A percentile compares a stretch with the other conserved stretches of the same genome.
Conservation (phyloP, 176 grass and related monocot species). For the Cenchrus purpureus region DNA sequence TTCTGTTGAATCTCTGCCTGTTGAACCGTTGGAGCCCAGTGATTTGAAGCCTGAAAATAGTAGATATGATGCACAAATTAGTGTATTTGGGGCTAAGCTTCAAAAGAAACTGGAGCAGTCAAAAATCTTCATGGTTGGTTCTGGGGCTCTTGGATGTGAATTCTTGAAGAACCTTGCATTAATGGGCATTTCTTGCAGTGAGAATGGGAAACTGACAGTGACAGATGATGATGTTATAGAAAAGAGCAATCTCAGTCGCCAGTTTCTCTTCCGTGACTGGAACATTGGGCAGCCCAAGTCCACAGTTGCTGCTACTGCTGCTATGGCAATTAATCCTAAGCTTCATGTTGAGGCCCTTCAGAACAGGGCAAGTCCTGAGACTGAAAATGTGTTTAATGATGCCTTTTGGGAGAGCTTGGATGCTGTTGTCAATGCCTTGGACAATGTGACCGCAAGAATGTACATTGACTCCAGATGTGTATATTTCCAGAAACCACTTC, state of each 20-base stretch:
- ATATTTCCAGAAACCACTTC: slow-evolving; percentile 91
- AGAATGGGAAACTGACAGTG: slow-evolving; percentile 69
- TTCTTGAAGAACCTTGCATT: slow-evolving; percentile 91
- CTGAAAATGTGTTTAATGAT: slow-evolving; percentile 91
- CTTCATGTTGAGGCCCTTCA: slow-evolving; percentile 83
- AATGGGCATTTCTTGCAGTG: slow-evolving; percentile 84
- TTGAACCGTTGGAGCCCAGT: slow-evolving; percentile 69
- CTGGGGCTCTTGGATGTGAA: slow-evolving; percentile 90
- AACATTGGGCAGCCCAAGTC: slow-evolving; percentile 97
- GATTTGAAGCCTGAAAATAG: slow-evolving; percentile 67
- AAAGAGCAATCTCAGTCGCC: slow-evolving; percentile 96
- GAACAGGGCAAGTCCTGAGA: slow-evolving; percentile 91
- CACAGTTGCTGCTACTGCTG: slow-evolving; percentile 82
- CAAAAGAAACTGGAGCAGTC: slow-evolving; percentile 81
- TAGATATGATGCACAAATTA: slow-evolving; percentile 88
- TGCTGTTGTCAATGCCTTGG: slow-evolving; percentile 80
- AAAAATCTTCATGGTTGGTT: slow-evolving; percentile 90
- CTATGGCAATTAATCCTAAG: slow-evolving; percentile 71
- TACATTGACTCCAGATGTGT: slow-evolving; percentile 91
- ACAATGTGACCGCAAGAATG: slow-evolving; percentile 91
- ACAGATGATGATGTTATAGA: slow-evolving; percentile 98
- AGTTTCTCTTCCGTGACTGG: slow-evolving; percentile 96
- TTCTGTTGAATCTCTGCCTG: slow-evolving; percentile 88
- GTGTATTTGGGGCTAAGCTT: slow-evolving; percentile 81
- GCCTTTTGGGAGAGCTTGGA: slow-evolving; percentile 87